Base-by-base conservation (phyloP, 1,139 yeast genomes). In the Magnusiomyces paraingens region DNA sequence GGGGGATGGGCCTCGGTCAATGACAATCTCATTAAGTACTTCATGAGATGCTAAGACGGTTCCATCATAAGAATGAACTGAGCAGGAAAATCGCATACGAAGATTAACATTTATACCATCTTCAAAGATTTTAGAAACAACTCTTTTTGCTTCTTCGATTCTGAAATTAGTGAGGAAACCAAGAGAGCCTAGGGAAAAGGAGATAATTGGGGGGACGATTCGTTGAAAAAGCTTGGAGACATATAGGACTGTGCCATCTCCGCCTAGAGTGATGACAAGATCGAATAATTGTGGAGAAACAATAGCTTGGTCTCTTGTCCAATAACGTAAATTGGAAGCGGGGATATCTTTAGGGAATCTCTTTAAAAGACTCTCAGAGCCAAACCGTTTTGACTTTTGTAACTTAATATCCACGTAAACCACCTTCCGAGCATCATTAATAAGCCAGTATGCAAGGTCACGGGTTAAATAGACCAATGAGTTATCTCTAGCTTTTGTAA, bases 1-100 rank as follows among this genome's bases (percentile, higher is more conserved):
- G 0, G 96, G 95, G 22, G 89, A 82, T 1, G 95, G 95, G 0
- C 96, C 96, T 53, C 96, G 73, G 64, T 88, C 96, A 41, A 88
- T 82, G 1, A 90, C 91, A 57, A 88, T 71, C 67, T 88, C 96
- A 66, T 88, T 88, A 58, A 88, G 74, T 2, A 87, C 93, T 65
- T 87, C 94, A 61, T 85, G 90, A 59, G 85, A 86, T 57, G 86
- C 79, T 0, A 83, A 76, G 52, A 83, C 68, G 48, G 77, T 74
- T 2, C 87, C 86, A 55, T 81, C 55, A 20, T 59, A 54, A 17
- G 64, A 64, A 56, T 68, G 70, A 3, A 75, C 73, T 20, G 84
- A 69, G 66, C 95, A 87, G 1, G 89, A 82, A 63, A 88, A 80
- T 58, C 96, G 74, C 91, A 88, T 86, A 54, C 96, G 73, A 61